Evolutionary conservation across 2,329 filamentous ascomycete genomes (phyloP).

Genomic region (Trichoderma sp.): DNA sequence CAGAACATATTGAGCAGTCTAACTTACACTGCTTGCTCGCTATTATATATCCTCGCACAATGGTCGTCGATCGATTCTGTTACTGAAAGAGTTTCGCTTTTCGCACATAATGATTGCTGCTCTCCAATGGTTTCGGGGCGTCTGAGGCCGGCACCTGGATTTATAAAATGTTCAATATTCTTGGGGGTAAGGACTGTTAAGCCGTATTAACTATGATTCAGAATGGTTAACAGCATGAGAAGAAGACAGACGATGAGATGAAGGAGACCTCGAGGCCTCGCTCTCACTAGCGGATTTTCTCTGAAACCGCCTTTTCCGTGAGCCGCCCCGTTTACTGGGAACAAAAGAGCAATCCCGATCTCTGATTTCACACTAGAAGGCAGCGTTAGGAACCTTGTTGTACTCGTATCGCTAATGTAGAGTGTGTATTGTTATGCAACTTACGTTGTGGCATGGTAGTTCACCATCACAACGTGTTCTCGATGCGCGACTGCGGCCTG

Average conservation of each 20-base stretch:
- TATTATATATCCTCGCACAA: background rate
- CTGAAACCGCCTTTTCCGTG: background rate
- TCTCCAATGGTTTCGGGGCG: background rate
- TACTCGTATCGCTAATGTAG: background rate
- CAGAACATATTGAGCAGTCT: background rate
- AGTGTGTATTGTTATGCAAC: background rate
- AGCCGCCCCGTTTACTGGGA: background rate
- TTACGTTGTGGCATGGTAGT: background rate
- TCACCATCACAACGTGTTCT: background rate
- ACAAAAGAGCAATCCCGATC: background rate
- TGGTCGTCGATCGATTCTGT: background rate
- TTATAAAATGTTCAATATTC: background rate
- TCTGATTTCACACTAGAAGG: background rate
- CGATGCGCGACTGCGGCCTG: background rate
- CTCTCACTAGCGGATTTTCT: background rate
- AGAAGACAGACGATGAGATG: background rate
- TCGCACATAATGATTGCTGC: background rate
- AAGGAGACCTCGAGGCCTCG: background rate
- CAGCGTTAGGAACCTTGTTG: background rate
- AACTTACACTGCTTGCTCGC: background rate
- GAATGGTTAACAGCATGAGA: background rate
- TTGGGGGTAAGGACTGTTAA: background rate
- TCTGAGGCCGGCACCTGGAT: background rate
- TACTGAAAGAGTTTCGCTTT: background rate
- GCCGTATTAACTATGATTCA: background rate